Evolutionary conservation across 2,329 filamentous ascomycete species (phyloP).

Genomic region (Diplocarpon mali): DNA sequence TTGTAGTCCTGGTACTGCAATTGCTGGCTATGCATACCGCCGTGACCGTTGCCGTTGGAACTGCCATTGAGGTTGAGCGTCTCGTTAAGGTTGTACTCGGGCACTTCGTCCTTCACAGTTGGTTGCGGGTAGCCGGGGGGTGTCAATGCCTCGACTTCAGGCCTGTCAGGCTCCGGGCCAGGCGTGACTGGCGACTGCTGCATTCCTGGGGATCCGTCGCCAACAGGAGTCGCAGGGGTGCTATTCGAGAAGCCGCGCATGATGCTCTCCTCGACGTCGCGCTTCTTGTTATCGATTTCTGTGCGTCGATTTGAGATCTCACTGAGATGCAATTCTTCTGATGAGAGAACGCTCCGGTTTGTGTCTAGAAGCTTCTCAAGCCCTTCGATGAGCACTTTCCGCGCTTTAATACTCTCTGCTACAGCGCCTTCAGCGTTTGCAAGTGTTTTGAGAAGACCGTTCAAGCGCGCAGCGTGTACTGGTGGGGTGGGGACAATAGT

Average conservation of each 20-base stretch:
- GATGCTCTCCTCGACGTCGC: constrained; percentile 82
- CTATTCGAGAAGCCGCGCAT: constrained; percentile 65
- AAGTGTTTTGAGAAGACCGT: constrained; percentile 78
- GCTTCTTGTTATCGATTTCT: constrained; percentile 71
- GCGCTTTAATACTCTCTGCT: constrained; percentile 78
- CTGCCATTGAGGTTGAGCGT: not conserved
- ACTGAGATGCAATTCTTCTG: constrained; percentile 56
- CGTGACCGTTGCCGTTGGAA: not conserved
- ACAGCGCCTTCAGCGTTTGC: constrained; percentile 83
- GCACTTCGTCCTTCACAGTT: constrained; percentile 22
- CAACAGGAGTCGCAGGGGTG: constrained; percentile 37
- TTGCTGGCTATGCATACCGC: constrained; percentile 3
- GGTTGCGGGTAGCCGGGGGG: constrained; percentile 55
- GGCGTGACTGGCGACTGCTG: constrained; percentile 32
- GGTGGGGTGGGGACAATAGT: constrained; percentile 66
- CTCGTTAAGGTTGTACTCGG: constrained; percentile 29
- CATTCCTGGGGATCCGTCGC: constrained; percentile 29
- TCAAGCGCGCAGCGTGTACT: constrained; percentile 82
- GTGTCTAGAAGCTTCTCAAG: constrained; percentile 72
- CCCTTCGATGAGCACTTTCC: constrained; percentile 63
- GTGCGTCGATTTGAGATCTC: constrained; percentile 56
- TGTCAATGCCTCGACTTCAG: constrained; percentile 77
- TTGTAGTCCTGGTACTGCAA: constrained; percentile 5
- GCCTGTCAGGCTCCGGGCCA: constrained; percentile 52
- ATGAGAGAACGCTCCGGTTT: constrained; percentile 57